Conservation (phyloP, 768 basidiomycete species). For the Cyclocybe aegerita region DNA sequence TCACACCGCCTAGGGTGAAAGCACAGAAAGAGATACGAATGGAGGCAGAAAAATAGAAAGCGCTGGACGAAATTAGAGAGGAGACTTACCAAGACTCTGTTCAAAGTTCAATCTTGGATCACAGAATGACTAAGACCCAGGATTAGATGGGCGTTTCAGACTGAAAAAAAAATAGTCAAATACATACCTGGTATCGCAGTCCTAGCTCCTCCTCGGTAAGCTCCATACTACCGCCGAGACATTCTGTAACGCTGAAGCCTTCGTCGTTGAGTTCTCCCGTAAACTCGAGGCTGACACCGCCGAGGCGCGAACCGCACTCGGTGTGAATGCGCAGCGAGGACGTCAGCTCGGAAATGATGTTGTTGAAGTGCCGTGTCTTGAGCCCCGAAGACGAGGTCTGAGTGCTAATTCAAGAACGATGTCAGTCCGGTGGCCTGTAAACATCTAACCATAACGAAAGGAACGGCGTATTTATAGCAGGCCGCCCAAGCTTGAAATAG, state of each 20-base stretch:
- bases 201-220: slow-evolving; percentile 85
- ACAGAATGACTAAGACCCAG: slow-evolving; percentile 69
- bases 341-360: slow-evolving; percentile 86
- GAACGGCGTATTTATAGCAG: not conserved
- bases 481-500: too few relatives aligned
- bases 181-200: slow-evolving; percentile 78
- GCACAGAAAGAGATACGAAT: not conserved
- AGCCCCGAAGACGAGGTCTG: slow-evolving; percentile 75
- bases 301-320: slow-evolving; percentile 68
- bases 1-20: not conserved
- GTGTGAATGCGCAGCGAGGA: slow-evolving; percentile 81
- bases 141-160: not conserved
- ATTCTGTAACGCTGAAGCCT: slow-evolving; percentile 95
- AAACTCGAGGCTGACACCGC: slow-evolving; percentile 86
- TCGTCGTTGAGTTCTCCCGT: slow-evolving; percentile 90
- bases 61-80: not conserved
- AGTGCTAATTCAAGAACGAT: slow-evolving; percentile 51
- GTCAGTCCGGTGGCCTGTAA: not conserved
- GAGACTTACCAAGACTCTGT: slow-evolving; percentile 78
- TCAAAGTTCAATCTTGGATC: slow-evolving; percentile 94
- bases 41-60: not conserved
- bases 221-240: slow-evolving; percentile 95
- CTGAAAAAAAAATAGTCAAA: not conserved
- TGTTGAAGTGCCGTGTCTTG: slow-evolving; percentile 89
- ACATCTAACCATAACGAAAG: not conserved